Percentiles rank a stretch among this genome's conserved stretches.
Evolutionary conservation across 192 early-diverging fungal genomes (phyloP).

Genomic region (Coemansia nantahalensis): DNA sequence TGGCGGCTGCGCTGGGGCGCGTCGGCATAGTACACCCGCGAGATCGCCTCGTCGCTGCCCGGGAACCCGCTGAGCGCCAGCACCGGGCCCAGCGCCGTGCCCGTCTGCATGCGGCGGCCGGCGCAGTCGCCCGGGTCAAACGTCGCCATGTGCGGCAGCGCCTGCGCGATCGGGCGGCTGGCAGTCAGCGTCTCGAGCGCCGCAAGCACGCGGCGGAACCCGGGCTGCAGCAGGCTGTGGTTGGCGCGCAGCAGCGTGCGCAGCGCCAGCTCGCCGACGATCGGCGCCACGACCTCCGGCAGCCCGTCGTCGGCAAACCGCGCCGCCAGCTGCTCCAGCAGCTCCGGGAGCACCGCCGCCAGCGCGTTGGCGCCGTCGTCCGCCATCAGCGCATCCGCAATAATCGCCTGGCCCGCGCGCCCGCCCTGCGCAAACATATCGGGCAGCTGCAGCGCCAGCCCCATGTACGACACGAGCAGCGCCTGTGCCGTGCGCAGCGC

Average conservation of each 20-base stretch:
- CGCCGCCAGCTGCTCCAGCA: conserved; percentile 17
- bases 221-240: conserved; percentile 42
- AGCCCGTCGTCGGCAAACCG: conserved; percentile 38
- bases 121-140: conserved; percentile 36
- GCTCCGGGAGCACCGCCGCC: conserved; percentile 1
- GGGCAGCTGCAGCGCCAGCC: conserved; percentile 79
- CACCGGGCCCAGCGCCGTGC: conserved; percentile 36
- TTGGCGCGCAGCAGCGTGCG: conserved; percentile 18
- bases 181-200: conserved; percentile 30
- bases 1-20: conserved; percentile 53
- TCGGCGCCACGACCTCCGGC: conserved; percentile 32
- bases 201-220: conserved; percentile 42
- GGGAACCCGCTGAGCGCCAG: conserved; percentile 44
- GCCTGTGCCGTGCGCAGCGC: conserved; percentile 58
- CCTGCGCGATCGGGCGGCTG: conserved; percentile 16
- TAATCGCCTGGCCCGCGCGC: conserved; percentile 8
- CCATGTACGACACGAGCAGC: conserved; percentile 80
- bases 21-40: conserved; percentile 41
- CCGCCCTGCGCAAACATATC: conserved; percentile 81
- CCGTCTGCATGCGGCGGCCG: conserved; percentile 36
- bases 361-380: conserved; percentile 9
- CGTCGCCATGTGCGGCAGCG: conserved; percentile 27
- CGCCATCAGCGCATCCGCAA: conserved; percentile 22
- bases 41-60: conserved; percentile 24
- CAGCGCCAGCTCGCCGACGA: conserved; percentile 34